A percentile compares a stretch with the other conserved stretches of the same genome.
Conservation (phyloP, 495 filamentous ascomycete species). For the Peziza echinospora region DNA sequence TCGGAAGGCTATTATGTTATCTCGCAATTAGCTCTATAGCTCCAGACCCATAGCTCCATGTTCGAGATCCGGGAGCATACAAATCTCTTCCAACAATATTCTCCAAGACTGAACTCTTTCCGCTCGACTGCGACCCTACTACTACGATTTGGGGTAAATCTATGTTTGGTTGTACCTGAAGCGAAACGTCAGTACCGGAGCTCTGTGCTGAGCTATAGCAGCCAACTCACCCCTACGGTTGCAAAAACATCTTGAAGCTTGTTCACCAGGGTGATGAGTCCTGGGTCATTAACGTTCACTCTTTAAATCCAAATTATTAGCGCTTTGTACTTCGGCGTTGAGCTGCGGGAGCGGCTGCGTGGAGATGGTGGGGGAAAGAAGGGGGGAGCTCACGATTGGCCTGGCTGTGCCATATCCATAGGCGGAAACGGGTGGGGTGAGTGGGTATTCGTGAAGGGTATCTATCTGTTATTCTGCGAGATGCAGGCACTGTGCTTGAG, state of each 20-base stretch:
- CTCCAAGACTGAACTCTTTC: conserved; percentile 98
- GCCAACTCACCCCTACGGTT: conserved; percentile 69
- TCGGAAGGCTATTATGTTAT: conserved; percentile 47
- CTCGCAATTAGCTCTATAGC: conserved; percentile 4
- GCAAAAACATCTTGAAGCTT: conserved; percentile 99
- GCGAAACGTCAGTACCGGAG: not conserved
- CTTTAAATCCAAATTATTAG: too few relatives aligned
- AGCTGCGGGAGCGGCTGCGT: too few relatives aligned
- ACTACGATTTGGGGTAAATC: conserved; percentile 97
- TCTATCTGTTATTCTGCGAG: too few relatives aligned
- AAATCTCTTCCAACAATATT: conserved; percentile 99
- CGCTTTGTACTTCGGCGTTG: too few relatives aligned
- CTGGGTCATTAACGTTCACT: conserved; percentile 62
- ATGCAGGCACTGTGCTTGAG: too few relatives aligned
- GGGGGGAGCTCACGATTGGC: not conserved
- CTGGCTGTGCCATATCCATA: not conserved
- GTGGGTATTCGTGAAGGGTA: too few relatives aligned
- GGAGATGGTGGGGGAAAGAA: not conserved
- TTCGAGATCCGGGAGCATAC: conserved; percentile 31
- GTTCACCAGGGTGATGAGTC: conserved; percentile 84
- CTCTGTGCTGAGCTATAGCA: not conserved
- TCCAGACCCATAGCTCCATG: too few relatives aligned
- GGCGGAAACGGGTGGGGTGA: not conserved
- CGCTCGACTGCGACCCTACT: conserved; percentile 95
- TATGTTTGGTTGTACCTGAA: conserved; percentile 79